Evolutionary conservation across 352 stramenopile species (phyloP).

Genomic region (Globisporangium viniferum): DNA sequence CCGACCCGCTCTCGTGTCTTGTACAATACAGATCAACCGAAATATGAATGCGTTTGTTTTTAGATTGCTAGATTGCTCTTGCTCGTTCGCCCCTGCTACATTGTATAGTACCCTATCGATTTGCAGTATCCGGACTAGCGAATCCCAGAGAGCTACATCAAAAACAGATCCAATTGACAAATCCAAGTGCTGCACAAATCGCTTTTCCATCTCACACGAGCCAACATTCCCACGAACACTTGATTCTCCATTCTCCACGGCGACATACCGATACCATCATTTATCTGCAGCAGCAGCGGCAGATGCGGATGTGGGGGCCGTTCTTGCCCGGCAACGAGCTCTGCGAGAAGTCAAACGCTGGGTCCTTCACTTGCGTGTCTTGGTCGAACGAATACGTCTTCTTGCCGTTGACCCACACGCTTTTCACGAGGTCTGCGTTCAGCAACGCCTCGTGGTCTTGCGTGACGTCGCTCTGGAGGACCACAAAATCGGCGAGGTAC

Average conservation of each 20-base stretch:
- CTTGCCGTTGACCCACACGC: slow-evolving; percentile 63
- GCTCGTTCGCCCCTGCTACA: no score
- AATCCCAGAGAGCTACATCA: no score
- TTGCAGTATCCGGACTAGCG: no score
- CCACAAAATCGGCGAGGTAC: slow-evolving; percentile 71
- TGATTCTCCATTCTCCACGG: not conserved
- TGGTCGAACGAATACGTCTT: slow-evolving; percentile 49
- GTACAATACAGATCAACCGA: slow-evolving; percentile 32
- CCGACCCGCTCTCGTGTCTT: slow-evolving; percentile 17
- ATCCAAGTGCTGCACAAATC: no score
- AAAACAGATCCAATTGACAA: no score
- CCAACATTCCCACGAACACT: no score
- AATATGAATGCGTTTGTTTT: not conserved
- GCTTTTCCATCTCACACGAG: no score
- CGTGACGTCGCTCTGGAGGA: slow-evolving; percentile 56
- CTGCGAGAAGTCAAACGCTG: slow-evolving; percentile 40
- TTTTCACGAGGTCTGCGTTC: slow-evolving; percentile 44
- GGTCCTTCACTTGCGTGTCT: not conserved
- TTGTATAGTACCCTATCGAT: no score
- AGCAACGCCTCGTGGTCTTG: slow-evolving; percentile 40
- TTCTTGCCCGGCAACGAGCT: slow-evolving; percentile 75
- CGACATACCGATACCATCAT: not conserved
- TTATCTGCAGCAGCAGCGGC: slow-evolving; percentile 51
- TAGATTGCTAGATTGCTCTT: no score
- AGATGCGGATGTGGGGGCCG: slow-evolving; percentile 49